Conservation (phyloP, 495 filamentous ascomycete species). For the Aspergillus cavernicola region DNA sequence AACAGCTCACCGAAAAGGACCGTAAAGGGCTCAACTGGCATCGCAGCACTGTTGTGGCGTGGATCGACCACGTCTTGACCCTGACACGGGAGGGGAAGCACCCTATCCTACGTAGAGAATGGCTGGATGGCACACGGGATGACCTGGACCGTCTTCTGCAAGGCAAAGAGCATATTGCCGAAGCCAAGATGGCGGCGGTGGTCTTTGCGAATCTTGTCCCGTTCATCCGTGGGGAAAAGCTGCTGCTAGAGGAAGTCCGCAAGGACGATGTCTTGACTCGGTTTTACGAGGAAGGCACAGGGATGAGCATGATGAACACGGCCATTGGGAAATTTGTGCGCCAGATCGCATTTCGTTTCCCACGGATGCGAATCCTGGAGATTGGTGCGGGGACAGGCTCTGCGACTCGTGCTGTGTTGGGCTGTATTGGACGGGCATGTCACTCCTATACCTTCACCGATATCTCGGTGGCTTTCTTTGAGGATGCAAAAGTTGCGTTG, state of each 20-base stretch:
- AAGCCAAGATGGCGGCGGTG: not conserved
- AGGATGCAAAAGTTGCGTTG: conserved; percentile 24
- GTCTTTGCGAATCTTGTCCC: no score
- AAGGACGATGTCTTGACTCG: conserved; percentile 15
- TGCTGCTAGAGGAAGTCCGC: conserved; percentile 2
- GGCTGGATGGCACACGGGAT: not conserved
- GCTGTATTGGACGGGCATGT: not conserved
- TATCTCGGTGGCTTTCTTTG: conserved; percentile 34
- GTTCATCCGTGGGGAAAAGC: no score
- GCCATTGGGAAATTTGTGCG: conserved; percentile 13
- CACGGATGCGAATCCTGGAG: conserved; percentile 41
- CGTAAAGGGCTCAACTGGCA: not conserved
- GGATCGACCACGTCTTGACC: not conserved
- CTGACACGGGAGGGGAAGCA: not conserved
- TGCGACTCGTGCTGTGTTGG: conserved; percentile 31
- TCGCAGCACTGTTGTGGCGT: not conserved
- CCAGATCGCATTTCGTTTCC: conserved; percentile 31
- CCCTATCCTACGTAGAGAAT: not conserved
- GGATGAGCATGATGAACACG: not conserved
- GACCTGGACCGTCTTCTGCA: not conserved
- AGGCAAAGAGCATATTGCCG: not conserved
- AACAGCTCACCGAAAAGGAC: not conserved
- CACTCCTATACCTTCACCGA: conserved; percentile 43
- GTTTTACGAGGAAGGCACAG: not conserved
- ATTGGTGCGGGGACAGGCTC: conserved; percentile 33